A percentile compares a stretch with the other conserved stretches of the same genome.
Evolutionary conservation across 2,329 filamentous ascomycete genomes (phyloP).

Genomic region (Aspergillus sp.): DNA sequence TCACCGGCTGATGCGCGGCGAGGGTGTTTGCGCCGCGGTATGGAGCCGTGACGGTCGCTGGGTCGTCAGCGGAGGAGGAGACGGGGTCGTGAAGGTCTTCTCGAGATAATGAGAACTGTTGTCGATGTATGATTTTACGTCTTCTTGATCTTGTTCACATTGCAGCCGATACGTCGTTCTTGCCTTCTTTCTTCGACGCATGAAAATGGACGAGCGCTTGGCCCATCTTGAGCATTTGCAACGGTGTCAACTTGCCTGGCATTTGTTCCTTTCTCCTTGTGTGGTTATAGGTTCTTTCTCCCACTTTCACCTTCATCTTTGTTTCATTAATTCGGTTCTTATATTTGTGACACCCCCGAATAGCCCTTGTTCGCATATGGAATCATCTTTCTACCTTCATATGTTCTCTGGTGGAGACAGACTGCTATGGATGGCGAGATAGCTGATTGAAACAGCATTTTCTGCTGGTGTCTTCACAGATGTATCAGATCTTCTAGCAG

Average conservation of each 20-base stretch:
- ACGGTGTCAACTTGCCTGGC: conserved; percentile 33
- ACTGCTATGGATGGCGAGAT: no score
- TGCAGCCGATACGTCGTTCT: conserved; percentile 19
- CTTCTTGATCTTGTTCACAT: conserved; percentile 11
- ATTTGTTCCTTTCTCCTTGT: conserved; percentile 32
- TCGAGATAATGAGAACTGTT: conserved; percentile 34
- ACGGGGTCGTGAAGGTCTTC: conserved; percentile 94
- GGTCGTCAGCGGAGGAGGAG: conserved; percentile 91
- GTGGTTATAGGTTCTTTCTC: conserved; percentile 25
- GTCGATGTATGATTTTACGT: conserved; percentile 28
- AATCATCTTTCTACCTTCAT: no score
- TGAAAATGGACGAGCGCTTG: conserved; percentile 37
- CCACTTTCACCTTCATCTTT: conserved; percentile 12
- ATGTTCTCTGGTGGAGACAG: no score
- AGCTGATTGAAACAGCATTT: no score
- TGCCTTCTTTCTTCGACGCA: conserved; percentile 29
- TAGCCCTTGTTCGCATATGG: neutral
- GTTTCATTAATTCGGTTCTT: conserved; percentile 14
- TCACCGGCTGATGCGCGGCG: conserved; percentile 90
- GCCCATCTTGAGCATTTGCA: conserved; percentile 38
- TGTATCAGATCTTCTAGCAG: no score
- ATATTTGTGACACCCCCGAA: neutral
- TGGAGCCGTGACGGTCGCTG: conserved; percentile 96
- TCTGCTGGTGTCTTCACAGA: no score
- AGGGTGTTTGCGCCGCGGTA: conserved; percentile 89